Evolutionary conservation across 805 yeast species (phyloP), one percentile per base, ranked within the genome.

Genomic region (Lipomyces japonicus): DNA sequence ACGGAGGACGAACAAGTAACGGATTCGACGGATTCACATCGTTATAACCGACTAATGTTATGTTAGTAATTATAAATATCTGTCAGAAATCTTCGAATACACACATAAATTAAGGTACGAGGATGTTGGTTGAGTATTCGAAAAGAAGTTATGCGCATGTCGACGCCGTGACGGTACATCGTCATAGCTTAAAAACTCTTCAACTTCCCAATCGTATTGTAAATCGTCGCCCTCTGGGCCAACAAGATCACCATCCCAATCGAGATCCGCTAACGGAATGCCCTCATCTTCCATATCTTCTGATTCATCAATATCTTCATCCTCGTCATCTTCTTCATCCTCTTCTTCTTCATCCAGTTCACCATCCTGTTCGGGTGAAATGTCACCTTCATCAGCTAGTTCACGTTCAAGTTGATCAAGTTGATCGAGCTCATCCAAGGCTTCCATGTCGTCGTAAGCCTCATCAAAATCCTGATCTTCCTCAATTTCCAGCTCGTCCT

Each of bases 321-420:
- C 67, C 12, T 61, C 70, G 24, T 56, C 65, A 12, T 63, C 66
- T 5, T 66, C 61, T 3, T 66, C 69, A 2, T 70, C 66, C 6
- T 68, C 60, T 0, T 68, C 69, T 2, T 69, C 65, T 45, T 69
- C 72, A 66, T 63, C 68, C 1, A 68, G 63, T 23, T 63, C 51
- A 3, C 37, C 48, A 38, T 51, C 55, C 24, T 51, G 57, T 22
- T 40, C 50, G 9, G 44, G 42, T 30, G 50, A 39, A n/a, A n/a
- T n/a, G n/a, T 28, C 45, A 34, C 42, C 60, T 10, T 42, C 59
- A 36, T 53, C 65, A 18, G 41, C 57, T 3, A 44, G 57, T 12
- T 43, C 58, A 31, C 48, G 51, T 14, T 41, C 59, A 44, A 48
- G 36, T n/a, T 53, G 58, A 3, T 55, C 65, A n/a, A 52, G 46